A percentile compares a stretch with the other conserved stretches of the same genome.
These are phyloP conservation scores for Chrysanthemum makinoi DNA, from an alignment of 129 eudicot species.

Conservation along the genomic window DNA sequence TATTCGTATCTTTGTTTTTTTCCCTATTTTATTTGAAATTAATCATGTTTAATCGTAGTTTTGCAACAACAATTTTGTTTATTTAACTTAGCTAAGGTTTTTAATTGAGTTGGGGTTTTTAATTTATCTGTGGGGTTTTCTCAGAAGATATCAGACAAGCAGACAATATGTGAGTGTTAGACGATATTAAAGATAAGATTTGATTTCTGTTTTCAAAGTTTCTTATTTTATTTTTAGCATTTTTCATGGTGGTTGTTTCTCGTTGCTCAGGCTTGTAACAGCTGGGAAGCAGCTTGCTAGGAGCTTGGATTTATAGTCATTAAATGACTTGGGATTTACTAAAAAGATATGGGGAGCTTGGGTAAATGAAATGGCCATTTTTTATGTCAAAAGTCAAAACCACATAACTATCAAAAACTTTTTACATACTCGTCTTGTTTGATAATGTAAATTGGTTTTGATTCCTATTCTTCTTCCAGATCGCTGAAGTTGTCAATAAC, in stretches of 20 bases:
- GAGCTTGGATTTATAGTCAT: constrained; percentile 72
- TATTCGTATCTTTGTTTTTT: too few relatives aligned
- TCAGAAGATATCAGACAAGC: constrained; percentile 69
- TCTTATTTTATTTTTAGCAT: not conserved
- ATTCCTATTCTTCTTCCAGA: constrained; percentile 35
- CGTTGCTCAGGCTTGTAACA: constrained; percentile 57
- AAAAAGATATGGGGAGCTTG: constrained; percentile 82
- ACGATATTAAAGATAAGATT: not conserved
- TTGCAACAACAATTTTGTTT: too few relatives aligned
- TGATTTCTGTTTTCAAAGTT: too few relatives aligned
- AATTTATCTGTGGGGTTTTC: constrained; percentile 60
- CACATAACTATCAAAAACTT: not conserved
- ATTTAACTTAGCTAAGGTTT: too few relatives aligned
- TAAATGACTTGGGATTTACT: constrained; percentile 78
- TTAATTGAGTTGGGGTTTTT: too few relatives aligned
- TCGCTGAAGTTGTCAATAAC: constrained; percentile 75
- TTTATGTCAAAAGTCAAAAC: not conserved
- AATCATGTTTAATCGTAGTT: too few relatives aligned
- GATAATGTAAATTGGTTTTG: not conserved
- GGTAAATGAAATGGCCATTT: constrained; percentile 32
- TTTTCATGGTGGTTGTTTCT: constrained; percentile 19
- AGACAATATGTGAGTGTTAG: constrained; percentile 69
- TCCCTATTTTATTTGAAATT: too few relatives aligned
- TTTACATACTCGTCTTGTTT: too few relatives aligned
- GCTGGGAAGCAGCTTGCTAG: constrained; percentile 82